Conservation (phyloP, 345 rosid species). For the Linum usitatissimum region DNA sequence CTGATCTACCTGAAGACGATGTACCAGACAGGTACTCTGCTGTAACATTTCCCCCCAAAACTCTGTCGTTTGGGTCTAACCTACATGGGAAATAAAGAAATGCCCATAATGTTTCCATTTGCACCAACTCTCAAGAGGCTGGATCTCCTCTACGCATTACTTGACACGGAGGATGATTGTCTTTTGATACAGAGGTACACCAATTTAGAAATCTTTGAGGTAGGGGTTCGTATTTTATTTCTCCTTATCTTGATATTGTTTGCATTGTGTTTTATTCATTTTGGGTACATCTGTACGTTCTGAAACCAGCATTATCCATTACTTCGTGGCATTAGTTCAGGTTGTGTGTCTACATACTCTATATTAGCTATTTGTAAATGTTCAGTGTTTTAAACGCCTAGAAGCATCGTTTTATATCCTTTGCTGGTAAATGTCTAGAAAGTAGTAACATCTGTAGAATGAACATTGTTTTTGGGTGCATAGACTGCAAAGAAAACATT, state of each 20-base stretch:
- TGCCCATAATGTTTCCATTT: slow-evolving; percentile 67
- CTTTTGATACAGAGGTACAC: slow-evolving; percentile 64
- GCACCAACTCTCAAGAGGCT: slow-evolving; percentile 64
- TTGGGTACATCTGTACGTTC: not conserved
- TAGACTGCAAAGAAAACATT: too few species aligned
- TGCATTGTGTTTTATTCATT: not conserved
- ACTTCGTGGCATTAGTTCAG: too few species aligned
- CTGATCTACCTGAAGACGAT: slow-evolving; percentile 17
- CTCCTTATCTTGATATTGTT: slow-evolving; percentile 1
- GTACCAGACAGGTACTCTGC: slow-evolving; percentile 37
- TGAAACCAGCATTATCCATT: too few species aligned
- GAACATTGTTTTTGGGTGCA: not conserved
- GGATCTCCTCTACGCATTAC: slow-evolving; percentile 82
- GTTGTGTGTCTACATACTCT: too few species aligned
- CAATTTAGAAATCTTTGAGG: slow-evolving; percentile 93
- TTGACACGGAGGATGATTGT: slow-evolving; percentile 78
- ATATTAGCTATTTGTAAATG: too few species aligned
- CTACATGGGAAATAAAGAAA: slow-evolving; percentile 60
- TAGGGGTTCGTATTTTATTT: slow-evolving; percentile 15
- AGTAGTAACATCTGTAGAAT: too few species aligned
- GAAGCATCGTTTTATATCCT: too few species aligned
- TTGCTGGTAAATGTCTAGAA: too few species aligned
- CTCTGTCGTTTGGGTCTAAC: slow-evolving; percentile 64
- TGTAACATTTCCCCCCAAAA: slow-evolving; percentile 48
- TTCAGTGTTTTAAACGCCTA: too few species aligned